These are phyloP conservation scores for Corchorus olitorius DNA, from an alignment of 345 rosid species.

Conservation along the genomic window DNA sequence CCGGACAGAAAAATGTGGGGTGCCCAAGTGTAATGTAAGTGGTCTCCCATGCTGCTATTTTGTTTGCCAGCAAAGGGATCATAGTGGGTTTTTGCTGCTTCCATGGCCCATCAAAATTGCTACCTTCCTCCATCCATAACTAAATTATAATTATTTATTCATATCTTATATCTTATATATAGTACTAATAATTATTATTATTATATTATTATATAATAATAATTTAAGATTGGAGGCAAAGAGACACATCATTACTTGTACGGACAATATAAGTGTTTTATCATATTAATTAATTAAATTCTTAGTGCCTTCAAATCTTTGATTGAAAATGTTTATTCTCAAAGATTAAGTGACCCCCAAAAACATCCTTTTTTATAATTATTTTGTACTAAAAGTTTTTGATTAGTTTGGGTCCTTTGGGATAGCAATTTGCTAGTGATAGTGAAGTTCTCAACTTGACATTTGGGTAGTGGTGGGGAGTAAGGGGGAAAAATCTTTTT, in stretches of 20 bases:
- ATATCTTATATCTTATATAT: too few relatives aligned
- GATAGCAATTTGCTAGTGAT: background rate
- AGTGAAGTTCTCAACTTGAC: conserved; percentile 32
- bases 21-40: background rate
- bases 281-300: conserved; percentile 19
- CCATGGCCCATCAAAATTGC: conserved; percentile 18
- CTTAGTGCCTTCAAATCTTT: conserved; percentile 19
- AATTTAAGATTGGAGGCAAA: conserved; percentile 14
- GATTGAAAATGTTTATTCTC: background rate
- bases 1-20: background rate
- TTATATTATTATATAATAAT: background rate
- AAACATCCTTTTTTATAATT: background rate
- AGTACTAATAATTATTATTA: background rate
- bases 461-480: conserved; percentile 27
- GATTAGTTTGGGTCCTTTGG: background rate
- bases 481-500: background rate
- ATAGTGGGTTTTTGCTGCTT: conserved; percentile 24
- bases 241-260: conserved; percentile 32
- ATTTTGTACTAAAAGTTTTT: background rate
- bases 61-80: conserved; percentile 25
- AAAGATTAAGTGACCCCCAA: background rate
- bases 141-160: background rate
- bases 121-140: background rate
- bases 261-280: conserved; percentile 17
- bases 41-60: background rate